Percentiles rank a stretch among this genome's conserved stretches.
phyloP scores from a whole-genome alignment of 768 basidiomycete genomes.

The Paxillus involutus region DNA sequence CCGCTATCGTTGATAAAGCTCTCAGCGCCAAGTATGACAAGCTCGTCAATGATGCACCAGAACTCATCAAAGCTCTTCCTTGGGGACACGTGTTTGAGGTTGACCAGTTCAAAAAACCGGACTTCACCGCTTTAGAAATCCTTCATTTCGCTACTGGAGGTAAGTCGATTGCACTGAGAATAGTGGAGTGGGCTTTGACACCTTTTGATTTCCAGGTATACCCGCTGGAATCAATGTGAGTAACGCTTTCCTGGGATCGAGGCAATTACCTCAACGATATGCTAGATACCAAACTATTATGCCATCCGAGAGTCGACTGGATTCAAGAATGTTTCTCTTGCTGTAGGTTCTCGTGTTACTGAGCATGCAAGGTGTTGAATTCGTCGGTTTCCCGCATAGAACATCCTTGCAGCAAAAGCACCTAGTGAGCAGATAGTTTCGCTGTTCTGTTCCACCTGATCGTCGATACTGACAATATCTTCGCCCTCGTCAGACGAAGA shows the following conservation, averaged over 20 bases:
- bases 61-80: constrained; percentile 77
- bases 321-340: constrained; percentile 88
- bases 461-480: neutral
- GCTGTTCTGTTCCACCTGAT: neutral
- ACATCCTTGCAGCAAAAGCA: constrained; percentile 85
- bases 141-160: constrained; percentile 83
- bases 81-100: constrained; percentile 74
- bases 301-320: constrained; percentile 78
- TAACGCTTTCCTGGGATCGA: neutral
- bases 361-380: neutral
- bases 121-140: constrained; percentile 84
- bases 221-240: constrained; percentile 83
- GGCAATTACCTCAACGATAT: constrained; percentile 1
- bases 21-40: constrained; percentile 80
- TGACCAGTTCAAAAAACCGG: constrained; percentile 81
- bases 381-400: constrained; percentile 38
- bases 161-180: constrained; percentile 25
- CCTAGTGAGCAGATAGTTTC: constrained; percentile 50
- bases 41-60: constrained; percentile 74
- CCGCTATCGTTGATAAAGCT: constrained; percentile 84
- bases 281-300: constrained; percentile 82
- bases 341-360: constrained; percentile 43
- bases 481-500: constrained; percentile 54
- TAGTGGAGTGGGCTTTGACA: neutral
- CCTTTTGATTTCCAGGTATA: constrained; percentile 48